Conservation (phyloP, 2,329 filamentous ascomycete species). For the Cladosporium phlei region DNA sequence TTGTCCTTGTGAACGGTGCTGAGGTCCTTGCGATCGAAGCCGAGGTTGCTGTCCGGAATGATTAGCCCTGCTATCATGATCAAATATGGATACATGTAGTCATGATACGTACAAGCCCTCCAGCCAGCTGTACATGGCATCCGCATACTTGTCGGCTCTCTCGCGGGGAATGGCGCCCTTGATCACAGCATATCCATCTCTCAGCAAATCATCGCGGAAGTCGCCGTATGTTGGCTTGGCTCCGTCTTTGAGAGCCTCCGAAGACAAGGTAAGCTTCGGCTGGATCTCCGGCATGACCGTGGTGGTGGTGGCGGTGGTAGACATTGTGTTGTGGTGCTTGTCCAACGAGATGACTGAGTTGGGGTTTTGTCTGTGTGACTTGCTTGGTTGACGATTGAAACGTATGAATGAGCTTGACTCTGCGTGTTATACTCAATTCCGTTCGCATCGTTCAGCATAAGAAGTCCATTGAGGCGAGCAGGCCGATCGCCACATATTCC, state of each 20-base stretch:
- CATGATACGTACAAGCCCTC: slow-evolving; percentile 32
- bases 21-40: slow-evolving; percentile 34
- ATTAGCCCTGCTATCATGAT: too few relatives aligned
- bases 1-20: slow-evolving; percentile 33
- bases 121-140: slow-evolving; percentile 27
- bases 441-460: too few relatives aligned
- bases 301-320: slow-evolving; percentile 10
- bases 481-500: too few relatives aligned
- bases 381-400: too few relatives aligned
- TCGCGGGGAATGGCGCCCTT: slow-evolving; percentile 43
- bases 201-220: slow-evolving; percentile 33
- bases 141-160: slow-evolving; percentile 35
- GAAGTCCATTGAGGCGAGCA: too few relatives aligned
- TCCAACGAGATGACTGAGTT: too few relatives aligned
- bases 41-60: slow-evolving; percentile 30
- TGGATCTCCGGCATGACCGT: slow-evolving; percentile 17
- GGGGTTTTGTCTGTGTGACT: too few relatives aligned
- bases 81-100: too few relatives aligned
- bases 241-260: slow-evolving; percentile 18
- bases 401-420: too few relatives aligned
- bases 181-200: slow-evolving; percentile 44
- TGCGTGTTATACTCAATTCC: too few relatives aligned
- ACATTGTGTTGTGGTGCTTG: too few relatives aligned
- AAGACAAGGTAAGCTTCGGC: slow-evolving; percentile 1
- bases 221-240: slow-evolving; percentile 22